phyloP scores from a whole-genome alignment of 345 rosid species.

The Euphorbia tirucalli region DNA sequence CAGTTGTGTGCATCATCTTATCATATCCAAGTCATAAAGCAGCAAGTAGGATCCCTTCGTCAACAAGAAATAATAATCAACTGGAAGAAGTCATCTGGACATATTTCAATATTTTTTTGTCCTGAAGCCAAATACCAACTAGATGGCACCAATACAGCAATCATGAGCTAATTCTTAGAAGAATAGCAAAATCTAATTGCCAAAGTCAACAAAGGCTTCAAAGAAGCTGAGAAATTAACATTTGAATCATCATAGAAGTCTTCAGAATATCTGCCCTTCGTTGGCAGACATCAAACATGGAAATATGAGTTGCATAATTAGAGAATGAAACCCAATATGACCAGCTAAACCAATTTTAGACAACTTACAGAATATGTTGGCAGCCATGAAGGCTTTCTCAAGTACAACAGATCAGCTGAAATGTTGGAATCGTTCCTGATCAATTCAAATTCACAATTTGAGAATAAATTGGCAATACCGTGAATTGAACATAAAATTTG shows the following conservation, averaged over 20 bases:
- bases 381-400: constrained; percentile 85
- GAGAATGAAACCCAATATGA: neutral
- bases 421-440: constrained; percentile 49
- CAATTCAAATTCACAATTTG: constrained; percentile 20
- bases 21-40: no score
- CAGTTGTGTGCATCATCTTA: no score
- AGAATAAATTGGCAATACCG: neutral
- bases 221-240: neutral
- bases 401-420: constrained; percentile 38
- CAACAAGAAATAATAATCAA: no score
- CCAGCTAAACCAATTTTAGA: constrained; percentile 1
- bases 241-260: neutral
- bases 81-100: no score
- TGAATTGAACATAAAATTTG: neutral
- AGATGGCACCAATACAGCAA: neutral
- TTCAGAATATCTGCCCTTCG: neutral
- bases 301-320: neutral
- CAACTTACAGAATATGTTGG: constrained; percentile 72
- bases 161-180: neutral
- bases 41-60: no score
- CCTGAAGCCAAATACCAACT: no score
- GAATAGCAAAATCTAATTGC: neutral
- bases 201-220: neutral
- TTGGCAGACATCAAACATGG: neutral
- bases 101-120: no score